Evolutionary conservation across 1,284 basidiomycete species (phyloP).

Genomic region (Wolfiporia cocos): DNA sequence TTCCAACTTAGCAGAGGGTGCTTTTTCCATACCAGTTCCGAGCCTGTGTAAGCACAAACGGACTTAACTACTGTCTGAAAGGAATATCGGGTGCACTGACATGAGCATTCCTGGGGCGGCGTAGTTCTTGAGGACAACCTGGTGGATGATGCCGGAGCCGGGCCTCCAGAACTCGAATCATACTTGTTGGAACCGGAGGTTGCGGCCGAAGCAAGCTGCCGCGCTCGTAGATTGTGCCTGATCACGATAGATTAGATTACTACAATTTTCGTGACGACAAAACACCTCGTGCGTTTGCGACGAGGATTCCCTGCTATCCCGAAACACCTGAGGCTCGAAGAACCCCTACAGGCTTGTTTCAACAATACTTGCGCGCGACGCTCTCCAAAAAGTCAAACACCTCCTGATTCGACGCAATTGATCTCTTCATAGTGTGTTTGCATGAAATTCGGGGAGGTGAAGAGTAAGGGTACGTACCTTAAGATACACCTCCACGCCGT

Average conservation of each 20-base stretch:
- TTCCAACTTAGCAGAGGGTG: too few relatives aligned
- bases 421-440: slow-evolving; percentile 44
- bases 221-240: too few relatives aligned
- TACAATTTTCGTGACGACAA: too few relatives aligned
- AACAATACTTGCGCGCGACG: slow-evolving; percentile 91
- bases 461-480: slow-evolving; percentile 44
- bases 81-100: slow-evolving; percentile 32
- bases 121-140: slow-evolving; percentile 98
- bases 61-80: background rate
- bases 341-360: too few relatives aligned
- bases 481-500: slow-evolving; percentile 80
- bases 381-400: slow-evolving; percentile 98
- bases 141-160: slow-evolving; percentile 95
- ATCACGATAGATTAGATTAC: too few relatives aligned
- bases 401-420: slow-evolving; percentile 88
- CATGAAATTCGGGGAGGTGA: background rate
- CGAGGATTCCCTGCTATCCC: too few relatives aligned
- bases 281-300: too few relatives aligned
- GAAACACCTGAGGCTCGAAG: too few relatives aligned
- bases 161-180: slow-evolving; percentile 96
- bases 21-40: slow-evolving; percentile 72
- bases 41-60: too few relatives aligned
- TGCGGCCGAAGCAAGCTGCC: too few relatives aligned
- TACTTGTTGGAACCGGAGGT: too few relatives aligned
- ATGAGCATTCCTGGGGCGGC: slow-evolving; percentile 86